Base-by-base conservation (phyloP, 2,329 filamentous ascomycete genomes). In the Calonectria honghensis region DNA sequence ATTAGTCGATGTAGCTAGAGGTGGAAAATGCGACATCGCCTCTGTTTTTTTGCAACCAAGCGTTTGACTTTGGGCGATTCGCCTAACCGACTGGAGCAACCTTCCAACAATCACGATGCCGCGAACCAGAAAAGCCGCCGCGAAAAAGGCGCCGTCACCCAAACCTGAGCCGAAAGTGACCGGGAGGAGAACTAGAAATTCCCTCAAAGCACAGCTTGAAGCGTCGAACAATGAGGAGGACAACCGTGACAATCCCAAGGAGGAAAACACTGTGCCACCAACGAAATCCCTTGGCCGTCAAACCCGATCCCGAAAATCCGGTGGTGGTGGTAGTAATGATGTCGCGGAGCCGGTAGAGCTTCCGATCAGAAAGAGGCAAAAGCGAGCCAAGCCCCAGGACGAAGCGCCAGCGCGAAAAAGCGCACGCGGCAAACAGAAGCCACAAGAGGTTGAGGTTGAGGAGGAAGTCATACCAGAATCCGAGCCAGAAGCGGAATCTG, bases 321-420 rank as follows among this genome's bases (percentile, higher is more conserved):
- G 37, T 24, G 1, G 18, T n/a, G 16, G 27, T 2, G 6, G 35
- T 1, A 29, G 41, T 7, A 48, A 48, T 48, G 41, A 61, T 27
- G 35, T 7, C 9, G 54, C 57, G 29, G 45, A 39, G 13, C 31
- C 73, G 3, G 32, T 27, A 3, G 37, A 70, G 3, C 39, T 68
- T 6, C 13, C 69, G 3, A 45, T 51, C 24, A 72, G 39, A 18
- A 80, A 80, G 50, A 78, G 76, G 29, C 76, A 50, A 14, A 66
- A 59, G 32, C 61, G 50, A 50, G n/a, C 57, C 32, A 20, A n/a
- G 29, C 29, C 45, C 1, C 31, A 70, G 27, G 52, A 57, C n/a
- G 31, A 59, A 6, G 32, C 41, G 7, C 45, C 54, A 9, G 51
- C 45, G 52, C 68, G 64, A 57, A 54, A 27, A 72, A 29, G 27